phyloP scores from a whole-genome alignment of 1,284 basidiomycete genomes.

The Moesziomyces sp. region DNA sequence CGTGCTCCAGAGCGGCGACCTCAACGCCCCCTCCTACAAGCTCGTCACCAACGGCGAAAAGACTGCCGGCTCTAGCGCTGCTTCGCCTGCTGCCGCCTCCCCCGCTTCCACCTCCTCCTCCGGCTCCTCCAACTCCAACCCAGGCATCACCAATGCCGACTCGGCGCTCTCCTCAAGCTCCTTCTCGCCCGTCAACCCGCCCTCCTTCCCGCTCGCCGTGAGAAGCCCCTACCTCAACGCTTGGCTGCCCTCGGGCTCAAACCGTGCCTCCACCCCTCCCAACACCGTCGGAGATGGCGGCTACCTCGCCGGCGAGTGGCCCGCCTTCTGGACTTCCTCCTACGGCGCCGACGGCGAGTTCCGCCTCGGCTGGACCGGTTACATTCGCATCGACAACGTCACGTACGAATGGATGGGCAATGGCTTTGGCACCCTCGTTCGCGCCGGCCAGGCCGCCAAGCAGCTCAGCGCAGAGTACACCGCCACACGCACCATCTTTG shows the following conservation, averaged over 20 bases:
- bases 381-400: slow-evolving; percentile 56
- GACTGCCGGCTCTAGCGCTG: background rate
- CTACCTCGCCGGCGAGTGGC: slow-evolving; percentile 56
- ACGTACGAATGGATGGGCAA: slow-evolving; percentile 65
- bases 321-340: slow-evolving; percentile 62
- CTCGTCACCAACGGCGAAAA: slow-evolving; percentile 33
- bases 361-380: slow-evolving; percentile 59
- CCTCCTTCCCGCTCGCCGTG: slow-evolving; percentile 61
- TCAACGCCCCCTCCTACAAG: slow-evolving; percentile 34
- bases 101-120: slow-evolving; percentile 18
- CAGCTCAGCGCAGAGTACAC: slow-evolving; percentile 62
- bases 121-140: slow-evolving; percentile 16
- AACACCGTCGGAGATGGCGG: slow-evolving; percentile 61
- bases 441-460: slow-evolving; percentile 50
- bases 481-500: slow-evolving; percentile 61
- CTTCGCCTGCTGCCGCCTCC: slow-evolving; percentile 8
- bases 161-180: slow-evolving; percentile 42
- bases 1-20: slow-evolving; percentile 25
- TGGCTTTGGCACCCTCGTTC: slow-evolving; percentile 59
- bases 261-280: slow-evolving; percentile 49
- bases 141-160: slow-evolving; percentile 38
- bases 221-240: slow-evolving; percentile 59
- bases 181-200: slow-evolving; percentile 61
- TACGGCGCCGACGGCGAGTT: slow-evolving; percentile 63
- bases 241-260: slow-evolving; percentile 58